Base-by-base conservation (phyloP, 2,329 filamentous ascomycete species). In the Simplicillium sp. region DNA sequence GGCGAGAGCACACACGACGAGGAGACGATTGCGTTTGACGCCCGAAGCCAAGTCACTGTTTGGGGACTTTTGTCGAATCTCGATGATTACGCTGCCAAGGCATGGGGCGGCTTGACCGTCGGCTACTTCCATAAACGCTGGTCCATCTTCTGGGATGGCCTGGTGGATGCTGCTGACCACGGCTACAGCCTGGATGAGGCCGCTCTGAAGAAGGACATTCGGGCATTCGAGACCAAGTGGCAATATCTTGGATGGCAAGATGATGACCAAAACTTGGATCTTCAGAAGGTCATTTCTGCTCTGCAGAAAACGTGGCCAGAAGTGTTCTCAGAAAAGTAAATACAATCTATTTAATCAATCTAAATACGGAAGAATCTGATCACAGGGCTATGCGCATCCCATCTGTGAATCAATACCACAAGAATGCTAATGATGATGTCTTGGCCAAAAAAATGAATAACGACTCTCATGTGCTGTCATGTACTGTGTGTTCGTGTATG, bases 1-100 rank as follows among this genome's bases (percentile, higher is more conserved):
- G 39, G 37, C 18, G 14, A 25, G 7, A 50, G 50, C 12, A 43
- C 45, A 34, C 37, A 46, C 15, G 38, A 48, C 5, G 48, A 58
- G 14, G 50, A 58, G 13, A 65, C 61, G 45, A 61, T 64, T 39
- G 61, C 62, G 43, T 68, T 64, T 49, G 58, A 67, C 35, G 66
- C 66, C 4, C 55, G 63, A 11, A 71, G 70, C 37, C 67, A 71
- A 44, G 54, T 71, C 46, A 70, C 68, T 7, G 56, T 66, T 11
- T 71, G 67, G 68, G 67, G 67, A 0, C 66, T 67, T 49, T 66
- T 31, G 28, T 36, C 38, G 17, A 36, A 41, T 29, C 32, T 71
- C 34, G 56, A 48, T 20, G 68, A 71, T 49, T 71, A 71, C 43
- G 66, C 67, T 6, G 62, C 59, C 1, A 70, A 68, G 50, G 52